Base-by-base conservation (phyloP, 768 basidiomycete species). In the Suillus brevipes region DNA sequence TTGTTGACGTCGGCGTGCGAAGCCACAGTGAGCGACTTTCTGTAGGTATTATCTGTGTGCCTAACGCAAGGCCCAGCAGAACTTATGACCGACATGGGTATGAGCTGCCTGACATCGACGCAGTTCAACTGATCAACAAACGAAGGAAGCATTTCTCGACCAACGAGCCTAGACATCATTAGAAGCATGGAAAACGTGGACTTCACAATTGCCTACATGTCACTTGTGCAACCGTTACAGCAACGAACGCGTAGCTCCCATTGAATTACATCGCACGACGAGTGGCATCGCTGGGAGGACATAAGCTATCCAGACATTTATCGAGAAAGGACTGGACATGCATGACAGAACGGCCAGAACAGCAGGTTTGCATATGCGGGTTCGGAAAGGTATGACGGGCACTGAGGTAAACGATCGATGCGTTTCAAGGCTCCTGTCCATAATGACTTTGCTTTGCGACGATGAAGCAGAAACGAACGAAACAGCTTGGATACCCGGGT, bases 381-480 rank as follows among this genome's bases (percentile, higher is more conserved):
- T 55, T 63, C 56, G 14, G 52, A 58, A 25, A 63, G 56, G 40
- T 61, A 58, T 3, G 31, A 57, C 16, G 28, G 62, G 38, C 50
- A 61, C 20, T 61, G 57, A 14, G 31, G 62, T 36, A 37, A 25
- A 18, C 23, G 61, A 12, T 37, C 16, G 36, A 57, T n/a, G 25
- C 36, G 57, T n/a, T 20, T 47, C 25, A 60, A 59, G 14, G 57
- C 60, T 31, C 14, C 42, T 45, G 13, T 38, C 59, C 63, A 62
- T 38, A 64, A 20, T 25, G 34, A n/a, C 38, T 38, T 43, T 59
- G 25, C 53, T 25, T 63, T 67, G 18, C 23, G 25, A 61, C 42
- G 40, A 64, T 14, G 42, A 20, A 47, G 57, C 53, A 62, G 60
- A 25, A 62, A 45, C 34, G 40, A 40, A 64, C 60, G 63, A 6